Percentiles rank a stretch among this genome's conserved stretches.
Evolutionary conservation across 768 basidiomycete species (phyloP).

Genomic region (Agaricus blazei): DNA sequence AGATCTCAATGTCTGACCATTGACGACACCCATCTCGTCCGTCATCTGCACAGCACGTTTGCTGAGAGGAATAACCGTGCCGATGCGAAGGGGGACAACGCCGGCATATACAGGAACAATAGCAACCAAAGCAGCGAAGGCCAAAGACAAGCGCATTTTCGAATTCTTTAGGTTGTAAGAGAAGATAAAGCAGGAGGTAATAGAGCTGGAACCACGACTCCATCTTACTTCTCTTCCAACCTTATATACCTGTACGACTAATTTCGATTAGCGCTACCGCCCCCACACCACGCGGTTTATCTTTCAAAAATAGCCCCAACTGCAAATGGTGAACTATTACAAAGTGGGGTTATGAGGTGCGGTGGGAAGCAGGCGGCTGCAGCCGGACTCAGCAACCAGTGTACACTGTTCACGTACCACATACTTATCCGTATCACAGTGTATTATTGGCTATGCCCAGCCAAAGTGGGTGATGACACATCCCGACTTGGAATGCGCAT

Average conservation of each 20-base stretch:
- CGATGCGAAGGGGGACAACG: slow-evolving; percentile 10
- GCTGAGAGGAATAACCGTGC: slow-evolving; percentile 21
- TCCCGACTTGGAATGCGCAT: too few relatives aligned
- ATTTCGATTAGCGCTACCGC: background rate
- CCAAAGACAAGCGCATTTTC: slow-evolving; percentile 4
- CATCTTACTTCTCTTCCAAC: background rate
- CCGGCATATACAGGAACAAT: slow-evolving; percentile 8
- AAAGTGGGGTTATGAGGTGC: background rate
- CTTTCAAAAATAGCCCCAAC: too few relatives aligned
- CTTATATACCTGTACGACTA: background rate
- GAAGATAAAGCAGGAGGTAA: background rate
- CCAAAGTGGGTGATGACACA: too few relatives aligned
- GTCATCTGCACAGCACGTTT: slow-evolving; percentile 18
- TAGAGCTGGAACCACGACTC: background rate
- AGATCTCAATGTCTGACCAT: slow-evolving; percentile 17
- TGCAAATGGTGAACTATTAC: too few relatives aligned
- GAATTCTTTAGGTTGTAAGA: background rate
- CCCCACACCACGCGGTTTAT: too few relatives aligned
- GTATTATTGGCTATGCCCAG: too few relatives aligned
- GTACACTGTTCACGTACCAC: background rate
- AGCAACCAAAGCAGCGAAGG: slow-evolving; percentile 5
- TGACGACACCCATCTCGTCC: slow-evolving; percentile 21
- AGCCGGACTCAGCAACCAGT: background rate
- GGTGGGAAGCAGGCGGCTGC: background rate
- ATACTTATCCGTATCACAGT: background rate